Conservation (phyloP, 2,329 filamentous ascomycete species). For the Catunica adiposa region DNA sequence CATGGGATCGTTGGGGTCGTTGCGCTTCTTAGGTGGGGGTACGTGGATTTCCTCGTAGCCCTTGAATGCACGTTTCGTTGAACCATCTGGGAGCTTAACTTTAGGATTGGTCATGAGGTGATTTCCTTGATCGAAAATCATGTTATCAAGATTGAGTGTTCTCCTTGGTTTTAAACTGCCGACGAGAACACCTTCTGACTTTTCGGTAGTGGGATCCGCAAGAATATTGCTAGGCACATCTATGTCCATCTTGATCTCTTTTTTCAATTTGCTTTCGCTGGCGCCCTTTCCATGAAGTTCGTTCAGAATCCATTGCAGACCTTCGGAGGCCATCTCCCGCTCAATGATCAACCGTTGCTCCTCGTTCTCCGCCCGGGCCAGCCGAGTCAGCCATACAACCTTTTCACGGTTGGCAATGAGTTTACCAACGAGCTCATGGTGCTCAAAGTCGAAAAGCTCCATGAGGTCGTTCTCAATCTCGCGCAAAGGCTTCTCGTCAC, state of each 20-base stretch:
- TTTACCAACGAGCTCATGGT: conserved; percentile 81
- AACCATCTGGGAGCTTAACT: conserved; percentile 82
- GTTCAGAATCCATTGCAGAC: conserved; percentile 70
- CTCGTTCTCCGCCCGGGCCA: conserved; percentile 67
- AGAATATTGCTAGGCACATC: conserved; percentile 46
- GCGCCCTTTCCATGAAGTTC: conserved; percentile 64
- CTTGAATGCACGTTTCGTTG: conserved; percentile 89
- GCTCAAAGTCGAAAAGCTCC: conserved; percentile 95
- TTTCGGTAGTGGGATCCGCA: conserved; percentile 35
- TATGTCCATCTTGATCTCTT: conserved; percentile 93
- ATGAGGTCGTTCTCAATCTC: conserved; percentile 98
- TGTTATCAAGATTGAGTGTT: conserved; percentile 83
- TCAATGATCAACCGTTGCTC: conserved; percentile 63
- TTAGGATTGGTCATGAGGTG: conserved; percentile 99
- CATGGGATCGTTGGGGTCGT: conserved; percentile 61
- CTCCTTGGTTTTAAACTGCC: conserved; percentile 76
- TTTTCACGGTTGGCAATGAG: conserved; percentile 85
- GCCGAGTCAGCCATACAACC: conserved; percentile 84
- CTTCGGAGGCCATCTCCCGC: conserved; percentile 79
- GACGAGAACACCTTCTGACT: conserved; percentile 50
- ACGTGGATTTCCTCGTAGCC: conserved; percentile 98
- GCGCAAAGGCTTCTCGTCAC: conserved; percentile 68
- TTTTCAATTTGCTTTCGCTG: conserved; percentile 41
- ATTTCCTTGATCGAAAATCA: conserved; percentile 94
- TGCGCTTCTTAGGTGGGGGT: conserved; percentile 75